These are phyloP conservation scores for Calocera cornea DNA, from an alignment of 768 basidiomycete genomes.

Conservation along the genomic window DNA sequence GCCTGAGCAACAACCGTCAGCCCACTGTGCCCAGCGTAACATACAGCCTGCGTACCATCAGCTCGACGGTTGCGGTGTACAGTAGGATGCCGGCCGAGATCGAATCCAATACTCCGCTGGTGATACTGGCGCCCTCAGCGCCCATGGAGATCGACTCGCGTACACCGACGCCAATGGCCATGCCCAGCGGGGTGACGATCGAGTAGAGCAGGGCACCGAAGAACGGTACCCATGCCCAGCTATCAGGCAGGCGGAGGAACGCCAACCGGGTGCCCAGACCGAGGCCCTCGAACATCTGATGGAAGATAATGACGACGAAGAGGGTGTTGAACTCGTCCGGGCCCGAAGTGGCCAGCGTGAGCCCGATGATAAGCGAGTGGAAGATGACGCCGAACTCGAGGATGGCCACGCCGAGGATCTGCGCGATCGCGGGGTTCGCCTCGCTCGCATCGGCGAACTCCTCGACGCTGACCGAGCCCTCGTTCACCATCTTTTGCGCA, in stretches of 20 bases:
- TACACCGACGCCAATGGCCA: constrained; percentile 18
- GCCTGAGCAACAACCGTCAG: constrained; percentile 4
- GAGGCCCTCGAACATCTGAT: constrained; percentile 20
- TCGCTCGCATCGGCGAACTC: constrained; percentile 14
- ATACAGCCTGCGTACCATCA: background rate
- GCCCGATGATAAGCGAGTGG: constrained; percentile 27
- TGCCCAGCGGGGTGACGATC: constrained; percentile 20
- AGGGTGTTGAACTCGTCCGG: constrained; percentile 25
- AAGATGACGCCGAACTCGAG: constrained; percentile 23
- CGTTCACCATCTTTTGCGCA: background rate
- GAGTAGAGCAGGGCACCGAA: constrained; percentile 15
- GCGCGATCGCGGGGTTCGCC: constrained; percentile 12
- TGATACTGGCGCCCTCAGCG: constrained; percentile 10
- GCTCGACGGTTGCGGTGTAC: constrained; percentile 16
- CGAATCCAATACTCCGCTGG: constrained; percentile 16
- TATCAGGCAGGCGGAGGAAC: constrained; percentile 16
- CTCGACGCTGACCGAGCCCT: background rate
- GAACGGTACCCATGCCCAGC: constrained; percentile 10
- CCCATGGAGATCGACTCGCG: constrained; percentile 14
- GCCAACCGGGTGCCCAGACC: constrained; percentile 20
- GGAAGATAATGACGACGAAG: constrained; percentile 23
- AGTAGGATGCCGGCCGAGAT: constrained; percentile 17
- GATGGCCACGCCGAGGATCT: constrained; percentile 15
- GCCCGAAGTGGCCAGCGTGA: constrained; percentile 22
- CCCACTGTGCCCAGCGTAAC: too few relatives aligned